A percentile compares a stretch with the other conserved stretches of the same genome.
phyloP scores from a whole-genome alignment of 148 eudicot species.

The Agrostemma githago region DNA sequence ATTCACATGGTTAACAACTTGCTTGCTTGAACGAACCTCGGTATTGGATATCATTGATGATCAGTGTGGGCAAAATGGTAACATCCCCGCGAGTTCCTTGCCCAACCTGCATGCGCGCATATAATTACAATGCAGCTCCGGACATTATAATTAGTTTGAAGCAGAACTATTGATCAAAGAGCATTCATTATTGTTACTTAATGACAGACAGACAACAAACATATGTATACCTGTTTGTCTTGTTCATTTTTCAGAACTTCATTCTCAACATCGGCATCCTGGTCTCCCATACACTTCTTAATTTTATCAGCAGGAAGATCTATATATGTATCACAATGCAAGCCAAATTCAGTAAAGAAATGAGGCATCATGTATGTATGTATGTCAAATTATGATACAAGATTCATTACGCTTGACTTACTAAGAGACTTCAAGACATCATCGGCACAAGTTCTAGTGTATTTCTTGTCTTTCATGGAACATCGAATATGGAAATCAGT shows the following conservation, averaged over 20 bases:
- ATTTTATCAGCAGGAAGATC: constrained; percentile 69
- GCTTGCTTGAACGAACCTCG: constrained; percentile 54
- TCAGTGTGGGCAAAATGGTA: constrained; percentile 88
- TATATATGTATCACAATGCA: constrained; percentile 45
- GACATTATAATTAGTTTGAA: background rate
- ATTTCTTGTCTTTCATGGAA: constrained; percentile 79
- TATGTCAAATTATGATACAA: too few relatives aligned
- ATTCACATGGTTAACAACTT: background rate
- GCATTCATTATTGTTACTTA: background rate
- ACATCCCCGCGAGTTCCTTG: constrained; percentile 86
- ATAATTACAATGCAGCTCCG: constrained; percentile 1
- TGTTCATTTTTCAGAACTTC: constrained; percentile 81
- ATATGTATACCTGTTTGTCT: constrained; percentile 56
- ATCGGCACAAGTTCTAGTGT: constrained; percentile 70
- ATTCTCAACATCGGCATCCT: constrained; percentile 75
- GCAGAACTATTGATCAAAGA: background rate
- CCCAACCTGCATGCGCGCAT: constrained; percentile 74
- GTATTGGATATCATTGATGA: constrained; percentile 75
- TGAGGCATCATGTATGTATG: too few relatives aligned
- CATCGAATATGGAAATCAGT: constrained; percentile 94
- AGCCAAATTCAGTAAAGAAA: background rate
- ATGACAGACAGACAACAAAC: background rate
- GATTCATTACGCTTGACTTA: constrained; percentile 22
- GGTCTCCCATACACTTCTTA: constrained; percentile 73
- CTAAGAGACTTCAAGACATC: constrained; percentile 73